Base-by-base conservation (phyloP, 495 filamentous ascomycete species). In the Penicillium verhagenii region DNA sequence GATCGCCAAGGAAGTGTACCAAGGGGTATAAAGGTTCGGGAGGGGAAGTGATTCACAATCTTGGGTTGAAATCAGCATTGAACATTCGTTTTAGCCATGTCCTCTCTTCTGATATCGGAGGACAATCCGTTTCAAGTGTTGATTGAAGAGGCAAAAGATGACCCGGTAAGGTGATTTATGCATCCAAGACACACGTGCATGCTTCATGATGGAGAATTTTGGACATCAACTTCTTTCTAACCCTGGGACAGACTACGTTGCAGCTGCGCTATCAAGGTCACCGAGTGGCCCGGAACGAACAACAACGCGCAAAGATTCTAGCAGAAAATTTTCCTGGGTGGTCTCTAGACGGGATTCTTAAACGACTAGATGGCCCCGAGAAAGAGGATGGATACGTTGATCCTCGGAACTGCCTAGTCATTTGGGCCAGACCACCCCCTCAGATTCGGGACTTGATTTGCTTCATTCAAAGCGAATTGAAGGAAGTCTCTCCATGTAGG, bases 401-500 rank as follows among this genome's bases (percentile, higher is more conserved):
- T 63, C 79, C 83, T 19, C 78, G 91, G 29, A 74, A 96, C 60
- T 94, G 90, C 66, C 76, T 96, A 24, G 86, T 88, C 1, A 87
- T 96, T 63, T 96, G 92, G 92, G 90, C 87, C 13, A 79, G 90
- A 11, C 92, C 92, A 4, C 84, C 91, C 8, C 61, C 79, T 33
- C 75, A 82, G 37, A 72, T 96, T 1, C 65, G 82, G 18, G 67
- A 79, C n/a, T 65, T 96, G 50, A 82, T 91, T 9, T 57, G 63
- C 0, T 72, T 72, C 18, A 61, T 95, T 21, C 91, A 96, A 67
- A 58, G 73, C 28, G 77, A 81, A 50, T 70, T 96, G 50, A 69
- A 71, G 47, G 59, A 70, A 6, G 71, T 81, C 46, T 82, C 82
- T 3, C 88, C 88, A 46, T 81, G 89, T 91, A 78, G 60, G 84